Evolutionary conservation across 495 filamentous ascomycete species (phyloP).

Genomic region (Penicillium argentinense): DNA sequence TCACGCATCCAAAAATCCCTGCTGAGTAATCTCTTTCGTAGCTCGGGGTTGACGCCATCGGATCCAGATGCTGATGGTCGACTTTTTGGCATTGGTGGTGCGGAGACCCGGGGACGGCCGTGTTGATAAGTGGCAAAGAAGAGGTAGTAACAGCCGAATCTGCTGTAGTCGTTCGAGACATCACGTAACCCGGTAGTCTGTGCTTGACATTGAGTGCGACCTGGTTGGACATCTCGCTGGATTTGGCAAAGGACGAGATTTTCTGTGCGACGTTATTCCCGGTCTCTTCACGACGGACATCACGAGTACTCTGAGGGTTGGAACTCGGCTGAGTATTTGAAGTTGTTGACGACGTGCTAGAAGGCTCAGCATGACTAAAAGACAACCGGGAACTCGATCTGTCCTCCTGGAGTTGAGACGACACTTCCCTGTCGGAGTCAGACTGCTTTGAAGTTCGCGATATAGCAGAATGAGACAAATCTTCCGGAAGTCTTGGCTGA

Average conservation of each 20-base stretch:
- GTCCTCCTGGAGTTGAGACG: conserved; percentile 19
- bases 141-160: conserved; percentile 30
- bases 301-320: conserved; percentile 36
- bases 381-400: conserved; percentile 40
- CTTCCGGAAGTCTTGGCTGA: conserved; percentile 26
- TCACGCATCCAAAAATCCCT: conserved; percentile 99
- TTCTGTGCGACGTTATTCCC: conserved; percentile 28
- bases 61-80: conserved; percentile 19
- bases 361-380: conserved; percentile 37
- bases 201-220: conserved; percentile 19
- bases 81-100: conserved; percentile 19
- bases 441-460: conserved; percentile 25
- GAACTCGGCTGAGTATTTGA: conserved; percentile 31
- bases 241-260: conserved; percentile 11
- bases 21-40: conserved; percentile 80
- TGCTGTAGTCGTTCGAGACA: conserved; percentile 37
- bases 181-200: conserved; percentile 36
- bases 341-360: conserved; percentile 28
- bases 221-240: conserved; percentile 23
- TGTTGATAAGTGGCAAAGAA: conserved; percentile 35
- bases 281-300: conserved; percentile 30
- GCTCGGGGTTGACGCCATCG: conserved; percentile 44
- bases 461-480: conserved; percentile 15
- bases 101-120: conserved; percentile 19
- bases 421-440: conserved; percentile 25